Percentiles rank a stretch among this genome's conserved stretches.
phyloP scores from a whole-genome alignment of 148 eudicot genomes.

The Rheum nobile region DNA sequence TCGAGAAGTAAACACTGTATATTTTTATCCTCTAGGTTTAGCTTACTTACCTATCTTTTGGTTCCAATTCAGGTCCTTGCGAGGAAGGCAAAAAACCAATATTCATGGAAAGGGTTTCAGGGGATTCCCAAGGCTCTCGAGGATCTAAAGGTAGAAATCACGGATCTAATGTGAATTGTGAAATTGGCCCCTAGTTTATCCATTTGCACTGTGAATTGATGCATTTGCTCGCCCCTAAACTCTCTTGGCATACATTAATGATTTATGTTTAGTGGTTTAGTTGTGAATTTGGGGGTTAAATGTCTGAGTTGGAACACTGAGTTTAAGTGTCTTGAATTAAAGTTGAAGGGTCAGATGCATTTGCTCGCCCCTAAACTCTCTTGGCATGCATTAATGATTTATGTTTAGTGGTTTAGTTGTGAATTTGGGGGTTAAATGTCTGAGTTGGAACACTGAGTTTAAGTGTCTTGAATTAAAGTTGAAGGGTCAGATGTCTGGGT shows the following conservation, averaged over 20 bases:
- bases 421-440: background rate
- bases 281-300: background rate
- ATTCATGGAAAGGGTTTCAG: slow-evolving; percentile 82
- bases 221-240: background rate
- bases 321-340: no score
- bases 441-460: background rate
- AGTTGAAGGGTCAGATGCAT: background rate
- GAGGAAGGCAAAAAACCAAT: slow-evolving; percentile 72
- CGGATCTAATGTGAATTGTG: background rate
- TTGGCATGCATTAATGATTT: background rate
- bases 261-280: background rate
- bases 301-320: background rate
- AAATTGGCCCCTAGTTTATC: background rate
- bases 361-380: background rate
- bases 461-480: no score
- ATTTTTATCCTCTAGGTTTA: background rate
- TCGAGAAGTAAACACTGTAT: background rate
- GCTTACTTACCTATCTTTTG: background rate
- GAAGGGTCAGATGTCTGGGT: slow-evolving; percentile 19
- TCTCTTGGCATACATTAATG: background rate
- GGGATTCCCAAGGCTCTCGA: slow-evolving; percentile 64
- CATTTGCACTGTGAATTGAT: background rate
- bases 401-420: background rate
- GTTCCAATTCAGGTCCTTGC: slow-evolving; percentile 42
- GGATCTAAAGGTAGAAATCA: slow-evolving; percentile 41